Conservation (phyloP, 1,284 basidiomycete genomes). For the Cutaneotrichosporon dermatis region DNA sequence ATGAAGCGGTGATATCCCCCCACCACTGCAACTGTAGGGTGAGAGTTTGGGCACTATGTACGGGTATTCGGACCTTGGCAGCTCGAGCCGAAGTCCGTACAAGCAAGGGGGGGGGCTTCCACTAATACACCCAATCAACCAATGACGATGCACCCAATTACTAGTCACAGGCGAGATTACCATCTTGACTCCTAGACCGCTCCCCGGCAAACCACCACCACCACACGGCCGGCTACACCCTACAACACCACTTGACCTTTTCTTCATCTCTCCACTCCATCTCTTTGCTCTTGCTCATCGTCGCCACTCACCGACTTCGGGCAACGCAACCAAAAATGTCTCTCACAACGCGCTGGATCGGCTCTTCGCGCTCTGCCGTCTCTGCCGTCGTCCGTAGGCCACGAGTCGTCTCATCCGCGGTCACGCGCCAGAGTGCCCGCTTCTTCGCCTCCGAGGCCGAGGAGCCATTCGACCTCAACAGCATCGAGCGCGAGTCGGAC, state of each 20-base stretch:
- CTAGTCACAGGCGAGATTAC: no score
- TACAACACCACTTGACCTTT: not conserved
- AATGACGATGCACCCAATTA: no score
- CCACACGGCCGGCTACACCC: no score
- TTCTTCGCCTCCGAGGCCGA: conserved; percentile 29
- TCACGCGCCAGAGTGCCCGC: conserved; percentile 7
- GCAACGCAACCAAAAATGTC: conserved; percentile 9
- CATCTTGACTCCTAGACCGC: not conserved
- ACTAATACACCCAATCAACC: no score
- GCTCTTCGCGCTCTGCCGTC: conserved; percentile 16
- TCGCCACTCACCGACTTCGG: not conserved
- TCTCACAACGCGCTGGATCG: conserved; percentile 19
- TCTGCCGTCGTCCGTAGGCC: conserved; percentile 15
- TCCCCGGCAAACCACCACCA: no score
- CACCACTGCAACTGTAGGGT: no score
- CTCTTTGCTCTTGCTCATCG: not conserved
- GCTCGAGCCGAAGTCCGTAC: not conserved
- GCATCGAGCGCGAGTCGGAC: conserved; percentile 71
- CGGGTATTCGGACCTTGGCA: conserved; percentile 4
- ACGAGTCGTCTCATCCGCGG: conserved; percentile 2
- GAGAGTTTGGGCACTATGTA: no score
- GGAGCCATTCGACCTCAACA: conserved; percentile 37
- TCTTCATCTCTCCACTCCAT: not conserved
- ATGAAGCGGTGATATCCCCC: not conserved
- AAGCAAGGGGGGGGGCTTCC: no score